These are phyloP conservation scores for Triticum turgidum DNA, from an alignment of 176 grass and related monocot species.

Conservation along the genomic window DNA sequence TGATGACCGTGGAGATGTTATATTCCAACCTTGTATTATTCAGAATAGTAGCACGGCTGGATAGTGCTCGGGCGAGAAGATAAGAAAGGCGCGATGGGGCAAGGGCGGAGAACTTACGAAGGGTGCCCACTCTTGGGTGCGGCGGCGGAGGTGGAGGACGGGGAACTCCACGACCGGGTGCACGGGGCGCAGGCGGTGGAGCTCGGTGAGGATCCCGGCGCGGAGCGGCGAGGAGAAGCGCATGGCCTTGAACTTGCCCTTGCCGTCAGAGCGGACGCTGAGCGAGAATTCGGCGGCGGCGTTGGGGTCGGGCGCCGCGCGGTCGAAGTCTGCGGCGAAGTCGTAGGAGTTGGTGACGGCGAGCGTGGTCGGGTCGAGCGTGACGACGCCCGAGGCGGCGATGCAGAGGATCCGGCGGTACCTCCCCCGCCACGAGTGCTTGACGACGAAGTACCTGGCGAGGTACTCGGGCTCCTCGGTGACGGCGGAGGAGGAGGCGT, in stretches of 20 bases:
- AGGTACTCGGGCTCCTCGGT: constrained; percentile 97
- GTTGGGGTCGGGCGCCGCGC: constrained; percentile 50
- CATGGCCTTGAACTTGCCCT: constrained; percentile 74
- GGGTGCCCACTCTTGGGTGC: constrained; percentile 82
- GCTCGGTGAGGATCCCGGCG: constrained; percentile 78
- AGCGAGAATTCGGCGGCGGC: constrained; percentile 71
- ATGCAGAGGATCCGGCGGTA: constrained; percentile 95
- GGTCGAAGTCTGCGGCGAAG: constrained; percentile 61
- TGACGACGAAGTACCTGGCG: constrained; percentile 72
- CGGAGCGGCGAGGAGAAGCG: constrained; percentile 86
- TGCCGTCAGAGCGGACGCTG: constrained; percentile 68
- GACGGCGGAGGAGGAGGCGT: constrained; percentile 26
- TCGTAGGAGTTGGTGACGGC: constrained; percentile 90
- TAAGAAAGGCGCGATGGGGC: neutral
- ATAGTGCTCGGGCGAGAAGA: neutral
- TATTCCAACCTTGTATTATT: constrained; percentile 3
- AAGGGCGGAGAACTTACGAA: constrained; percentile 51
- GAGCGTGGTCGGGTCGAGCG: constrained; percentile 82
- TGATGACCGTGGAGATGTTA: neutral
- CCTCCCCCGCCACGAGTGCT: constrained; percentile 93
- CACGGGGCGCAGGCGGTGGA: constrained; percentile 74
- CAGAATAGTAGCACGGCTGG: neutral
- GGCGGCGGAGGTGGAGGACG: constrained; percentile 79
- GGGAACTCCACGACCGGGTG: constrained; percentile 64
- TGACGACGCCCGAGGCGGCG: constrained; percentile 61